phyloP scores from a whole-genome alignment of 768 basidiomycete genomes.

The Boletus insuetus region DNA sequence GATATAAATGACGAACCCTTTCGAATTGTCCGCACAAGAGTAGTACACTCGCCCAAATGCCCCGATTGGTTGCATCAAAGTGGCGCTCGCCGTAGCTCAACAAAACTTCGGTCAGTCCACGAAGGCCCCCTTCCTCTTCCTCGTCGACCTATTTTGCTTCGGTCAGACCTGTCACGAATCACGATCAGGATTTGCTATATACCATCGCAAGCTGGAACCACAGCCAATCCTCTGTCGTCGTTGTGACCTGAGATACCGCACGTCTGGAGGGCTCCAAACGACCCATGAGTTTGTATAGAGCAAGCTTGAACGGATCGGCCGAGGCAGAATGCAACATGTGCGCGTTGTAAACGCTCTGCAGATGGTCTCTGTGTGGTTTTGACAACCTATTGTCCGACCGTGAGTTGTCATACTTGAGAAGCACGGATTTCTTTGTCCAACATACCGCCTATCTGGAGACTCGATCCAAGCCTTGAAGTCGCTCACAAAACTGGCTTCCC shows the following conservation, averaged over 20 bases:
- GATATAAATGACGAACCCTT: slow-evolving; percentile 48
- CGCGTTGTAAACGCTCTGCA: slow-evolving; percentile 77
- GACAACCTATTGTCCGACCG: slow-evolving; percentile 47
- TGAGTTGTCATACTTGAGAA: background rate
- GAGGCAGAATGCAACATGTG: slow-evolving; percentile 88
- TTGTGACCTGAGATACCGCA: slow-evolving; percentile 79
- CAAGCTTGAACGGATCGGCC: slow-evolving; percentile 94
- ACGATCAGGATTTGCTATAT: background rate
- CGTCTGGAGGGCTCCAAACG: slow-evolving; percentile 81
- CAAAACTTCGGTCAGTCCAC: slow-evolving; percentile 70
- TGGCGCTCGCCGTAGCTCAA: slow-evolving; percentile 79
- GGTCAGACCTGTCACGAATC: slow-evolving; percentile 1
- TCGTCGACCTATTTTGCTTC: slow-evolving; percentile 59
- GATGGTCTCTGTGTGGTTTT: slow-evolving; percentile 72
- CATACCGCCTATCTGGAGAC: slow-evolving; percentile 73
- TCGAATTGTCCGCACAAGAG: slow-evolving; percentile 95
- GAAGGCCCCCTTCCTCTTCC: slow-evolving; percentile 75
- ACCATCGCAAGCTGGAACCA: slow-evolving; percentile 96
- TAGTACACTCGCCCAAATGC: slow-evolving; percentile 79
- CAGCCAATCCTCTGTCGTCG: slow-evolving; percentile 96
- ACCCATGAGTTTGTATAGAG: slow-evolving; percentile 93
- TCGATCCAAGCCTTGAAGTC: slow-evolving; percentile 84
- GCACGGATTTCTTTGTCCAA: background rate
- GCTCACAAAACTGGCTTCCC: slow-evolving; percentile 79
- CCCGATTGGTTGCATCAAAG: slow-evolving; percentile 65